Conservation (phyloP, 2,329 filamentous ascomycete species). For the Cytospora mali region DNA sequence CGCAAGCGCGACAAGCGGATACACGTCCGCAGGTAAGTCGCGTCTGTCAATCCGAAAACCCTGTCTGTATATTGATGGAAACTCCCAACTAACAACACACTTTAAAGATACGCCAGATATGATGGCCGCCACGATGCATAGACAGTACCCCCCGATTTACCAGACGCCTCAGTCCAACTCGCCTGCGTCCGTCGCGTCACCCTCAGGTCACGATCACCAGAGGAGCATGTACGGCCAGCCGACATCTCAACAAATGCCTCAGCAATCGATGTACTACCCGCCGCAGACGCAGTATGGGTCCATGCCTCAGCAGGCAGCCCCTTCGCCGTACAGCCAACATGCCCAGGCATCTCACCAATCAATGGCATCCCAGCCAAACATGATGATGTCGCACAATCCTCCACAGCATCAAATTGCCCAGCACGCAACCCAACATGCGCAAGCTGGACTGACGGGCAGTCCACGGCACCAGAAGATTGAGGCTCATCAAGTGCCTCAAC, state of each 20-base stretch:
- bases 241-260: conserved; percentile 71
- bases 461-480: conserved; percentile 66
- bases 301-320: conserved; percentile 64
- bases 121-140: conserved; percentile 72
- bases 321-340: conserved; percentile 65
- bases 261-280: conserved; percentile 78
- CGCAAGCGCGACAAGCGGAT: conserved; percentile 78
- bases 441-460: conserved; percentile 60
- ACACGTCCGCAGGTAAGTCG: conserved; percentile 80
- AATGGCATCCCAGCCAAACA: conserved; percentile 65
- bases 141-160: conserved; percentile 89
- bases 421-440: conserved; percentile 60
- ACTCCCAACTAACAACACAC: not conserved
- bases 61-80: not conserved
- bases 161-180: conserved; percentile 96
- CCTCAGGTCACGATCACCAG: conserved; percentile 86
- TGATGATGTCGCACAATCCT: conserved; percentile 66
- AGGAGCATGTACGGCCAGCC: conserved; percentile 83
- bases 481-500: conserved; percentile 59
- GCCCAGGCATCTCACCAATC: conserved; percentile 57
- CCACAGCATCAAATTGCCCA: conserved; percentile 62
- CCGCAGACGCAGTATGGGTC: conserved; percentile 65
- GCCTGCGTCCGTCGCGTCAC: conserved; percentile 88
- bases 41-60: conserved; percentile 24
- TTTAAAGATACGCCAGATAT: conserved; percentile 61